phyloP scores from a whole-genome alignment of 495 filamentous ascomycete species.

The Annulohypoxylon stygium region DNA sequence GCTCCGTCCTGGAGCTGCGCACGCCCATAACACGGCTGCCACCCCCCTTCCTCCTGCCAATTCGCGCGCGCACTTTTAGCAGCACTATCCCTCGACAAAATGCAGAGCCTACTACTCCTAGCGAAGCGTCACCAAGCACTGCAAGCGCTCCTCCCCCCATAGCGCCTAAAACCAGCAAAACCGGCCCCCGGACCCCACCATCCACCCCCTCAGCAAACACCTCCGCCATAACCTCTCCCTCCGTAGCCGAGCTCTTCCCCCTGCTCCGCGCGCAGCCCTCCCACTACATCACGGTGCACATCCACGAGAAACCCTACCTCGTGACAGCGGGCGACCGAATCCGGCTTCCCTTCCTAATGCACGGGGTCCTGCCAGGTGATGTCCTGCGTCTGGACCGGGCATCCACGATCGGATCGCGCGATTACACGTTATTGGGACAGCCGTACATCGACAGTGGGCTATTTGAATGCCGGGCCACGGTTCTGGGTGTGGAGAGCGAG shows the following conservation, averaged over 20 bases:
- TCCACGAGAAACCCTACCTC: constrained; percentile 91
- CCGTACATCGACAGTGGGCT: constrained; percentile 83
- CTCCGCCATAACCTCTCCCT: constrained; percentile 57
- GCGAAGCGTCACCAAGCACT: constrained; percentile 42
- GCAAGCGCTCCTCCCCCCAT: constrained; percentile 50
- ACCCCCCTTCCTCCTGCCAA: constrained; percentile 52
- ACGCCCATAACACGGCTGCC: constrained; percentile 53
- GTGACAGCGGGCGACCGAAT: constrained; percentile 86
- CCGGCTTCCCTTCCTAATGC: constrained; percentile 96
- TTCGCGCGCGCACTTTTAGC: constrained; percentile 35
- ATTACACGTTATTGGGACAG: constrained; percentile 86
- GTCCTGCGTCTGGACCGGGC: constrained; percentile 88
- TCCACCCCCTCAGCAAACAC: constrained; percentile 47
- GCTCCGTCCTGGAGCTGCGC: constrained; percentile 63
- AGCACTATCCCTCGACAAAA: constrained; percentile 43
- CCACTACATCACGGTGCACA: constrained; percentile 88
- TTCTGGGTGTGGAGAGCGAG: constrained; percentile 89
- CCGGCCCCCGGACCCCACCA: constrained; percentile 43
- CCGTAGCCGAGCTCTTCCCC: constrained; percentile 77
- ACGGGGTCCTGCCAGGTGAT: constrained; percentile 83
- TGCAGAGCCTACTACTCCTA: constrained; percentile 46
- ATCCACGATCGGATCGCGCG: constrained; percentile 81
- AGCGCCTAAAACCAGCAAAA: constrained; percentile 53
- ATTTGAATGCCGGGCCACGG: constrained; percentile 86
- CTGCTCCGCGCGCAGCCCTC: constrained; percentile 80